A percentile compares a stretch with the other conserved stretches of the same genome.
Conservation (phyloP, 495 filamentous ascomycete genomes). For the Penicillium soppii region DNA sequence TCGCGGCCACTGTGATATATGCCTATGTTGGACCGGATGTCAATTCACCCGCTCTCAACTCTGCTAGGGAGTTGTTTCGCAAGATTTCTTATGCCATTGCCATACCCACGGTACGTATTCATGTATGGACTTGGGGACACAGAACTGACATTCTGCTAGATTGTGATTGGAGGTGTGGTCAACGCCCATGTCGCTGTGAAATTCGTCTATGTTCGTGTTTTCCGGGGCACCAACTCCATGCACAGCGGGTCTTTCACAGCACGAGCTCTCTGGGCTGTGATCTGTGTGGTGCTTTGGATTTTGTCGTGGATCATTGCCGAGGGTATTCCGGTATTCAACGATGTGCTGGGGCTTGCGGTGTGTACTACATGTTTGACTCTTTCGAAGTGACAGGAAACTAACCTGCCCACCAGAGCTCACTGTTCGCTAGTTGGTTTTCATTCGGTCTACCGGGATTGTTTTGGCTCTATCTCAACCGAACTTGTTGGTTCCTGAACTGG, state of each 20-base stretch:
- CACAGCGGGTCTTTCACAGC: constrained; percentile 46
- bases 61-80: constrained; percentile 53
- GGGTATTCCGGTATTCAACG: constrained; percentile 64
- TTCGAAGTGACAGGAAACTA: not conserved
- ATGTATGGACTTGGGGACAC: constrained; percentile 55
- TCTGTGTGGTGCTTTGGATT: constrained; percentile 54
- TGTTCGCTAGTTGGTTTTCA: constrained; percentile 30
- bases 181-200: constrained; percentile 56
- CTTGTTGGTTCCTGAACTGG: constrained; percentile 16
- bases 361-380: constrained; percentile 1
- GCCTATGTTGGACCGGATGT: constrained; percentile 63
- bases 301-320: constrained; percentile 65
- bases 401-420: constrained; percentile 16
- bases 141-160: constrained; percentile 56
- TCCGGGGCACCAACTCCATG: constrained; percentile 46
- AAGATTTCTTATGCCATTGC: constrained; percentile 72
- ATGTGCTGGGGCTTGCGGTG: constrained; percentile 49
- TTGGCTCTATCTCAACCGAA: constrained; percentile 33
- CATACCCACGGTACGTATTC: constrained; percentile 54
- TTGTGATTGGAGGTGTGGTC: constrained; percentile 54
- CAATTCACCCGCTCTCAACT: constrained; percentile 63
- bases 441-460: constrained; percentile 31
- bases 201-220: constrained; percentile 58
- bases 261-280: constrained; percentile 46
- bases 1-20: constrained; percentile 67